Base-by-base conservation (phyloP, 1,284 basidiomycete species). In the Trichosporon asahii region DNA sequence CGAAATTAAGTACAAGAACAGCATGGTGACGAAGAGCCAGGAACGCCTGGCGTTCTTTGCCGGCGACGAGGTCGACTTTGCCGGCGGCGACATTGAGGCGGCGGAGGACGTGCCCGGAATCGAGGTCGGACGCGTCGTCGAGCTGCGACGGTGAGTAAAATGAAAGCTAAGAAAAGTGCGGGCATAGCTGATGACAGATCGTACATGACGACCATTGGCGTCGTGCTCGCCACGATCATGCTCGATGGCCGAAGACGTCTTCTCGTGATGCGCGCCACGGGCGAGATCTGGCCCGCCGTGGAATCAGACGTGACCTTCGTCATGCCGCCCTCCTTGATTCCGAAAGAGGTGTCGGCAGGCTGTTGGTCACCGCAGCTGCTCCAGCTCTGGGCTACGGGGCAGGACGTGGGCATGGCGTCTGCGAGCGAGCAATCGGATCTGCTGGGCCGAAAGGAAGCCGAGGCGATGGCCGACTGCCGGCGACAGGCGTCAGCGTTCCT, bases 301-400 rank as follows among this genome's bases (percentile, higher is more conserved):
- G 21, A 74, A 2, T 76, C 79, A 61, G 82, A 84, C 73, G 76
- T 85, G 9, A 80, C 81, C 71, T 84, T 78, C 69, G 73, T 80
- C 70, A 76, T 84, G 72, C 83, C 82, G 0, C 49, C 73, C 0
- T 76, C 77, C 1, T 70, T 83, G 18, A 68, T 80, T 3, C 70
- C 77, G 9, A 46, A 68, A 2, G 35, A 68, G 0, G 44, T 78
- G 1, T 70, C 73, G 15, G 66, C 72, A 6, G 27, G 61, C 63
- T 77, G 77, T 44, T 80, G 78, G 78, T 74, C 73, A 0, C 72
- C 74, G 2, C 75, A 76, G 11, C 70, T 79, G 8, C 63, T 80
- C 7, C 40, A 73, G 64, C 46, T 71, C 21, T 79, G 75, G 76
- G 66, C 72, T 8, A 27, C 35, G 7, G 76, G 72, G 2, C 72